Base-by-base conservation (phyloP, 2,329 filamentous ascomycete genomes). In the Rhytidhysteron rufulum region DNA sequence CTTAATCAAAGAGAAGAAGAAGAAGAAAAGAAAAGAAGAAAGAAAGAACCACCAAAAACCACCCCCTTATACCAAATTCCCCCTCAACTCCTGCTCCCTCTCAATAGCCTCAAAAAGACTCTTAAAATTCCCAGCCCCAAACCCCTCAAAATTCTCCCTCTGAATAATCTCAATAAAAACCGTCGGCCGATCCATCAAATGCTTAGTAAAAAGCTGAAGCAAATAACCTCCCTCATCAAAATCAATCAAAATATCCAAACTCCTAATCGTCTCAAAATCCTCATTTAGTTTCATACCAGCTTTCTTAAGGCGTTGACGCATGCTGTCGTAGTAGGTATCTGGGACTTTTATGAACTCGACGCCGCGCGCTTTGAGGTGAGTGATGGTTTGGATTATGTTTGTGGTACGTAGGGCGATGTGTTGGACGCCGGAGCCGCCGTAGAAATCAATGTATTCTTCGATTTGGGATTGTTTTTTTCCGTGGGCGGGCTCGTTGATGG, bases 91-190 rank as follows among this genome's bases (percentile, higher is more conserved):
- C 74, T 96, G 91, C 67, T 96, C 90, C 37, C 90, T 74, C 76
- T 96, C 91, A 63, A 96, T 94, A 3, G 91, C 90, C 74, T 96
- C 90, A 57, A 96, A 96, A 54, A 96, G 59, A 45, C 85, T 89
- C 79, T 89, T 95, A 72, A 96, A 96, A 67, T 96, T 97, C 1
- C 91, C 91, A 0, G 90, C 91, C 4, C 91, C 90, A 54, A 96
- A 96, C 0, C 91, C 91, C 22, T 86, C 83, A 64, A 96, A 96
- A 49, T 88, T 83, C 55, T 94, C 84, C 42, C 90, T 74, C 73
- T 96, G 89, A 55, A 96, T 96, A 55, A 96, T 95, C 77, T 96
- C 91, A 48, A 96, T 82, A 62, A 96, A 96, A 20, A 96, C 90
- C 3, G 91, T 96, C 18, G 91, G 91, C 10, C 91, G 82, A 67